These are phyloP conservation scores for Notholithocarpus densiflorus DNA, from an alignment of 306 rosid species.

Conservation along the genomic window DNA sequence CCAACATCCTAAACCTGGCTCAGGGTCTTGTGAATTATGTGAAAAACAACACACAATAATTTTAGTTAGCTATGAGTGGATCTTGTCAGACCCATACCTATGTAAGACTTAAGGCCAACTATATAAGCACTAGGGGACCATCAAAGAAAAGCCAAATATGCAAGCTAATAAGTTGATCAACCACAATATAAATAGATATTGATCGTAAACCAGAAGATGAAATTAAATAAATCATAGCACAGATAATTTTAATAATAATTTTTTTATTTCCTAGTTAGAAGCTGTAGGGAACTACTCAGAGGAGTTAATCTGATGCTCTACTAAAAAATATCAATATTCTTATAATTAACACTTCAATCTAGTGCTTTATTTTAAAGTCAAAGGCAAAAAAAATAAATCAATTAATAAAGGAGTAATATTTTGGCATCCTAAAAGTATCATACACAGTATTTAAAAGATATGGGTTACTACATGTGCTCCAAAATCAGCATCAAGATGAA, in stretches of 20 bases:
- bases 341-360: background rate
- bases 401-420: background rate
- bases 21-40: background rate
- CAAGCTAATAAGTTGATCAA: background rate
- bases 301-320: background rate
- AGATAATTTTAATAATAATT: background rate
- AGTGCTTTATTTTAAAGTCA: background rate
- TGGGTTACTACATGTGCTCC: background rate
- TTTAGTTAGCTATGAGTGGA: background rate
- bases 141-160: background rate
- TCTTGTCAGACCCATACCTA: background rate
- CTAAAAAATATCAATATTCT: background rate
- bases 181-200: background rate
- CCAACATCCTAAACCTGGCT: no score
- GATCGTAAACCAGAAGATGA: no score
- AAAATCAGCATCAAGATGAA: background rate
- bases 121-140: background rate
- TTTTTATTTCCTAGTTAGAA: background rate
- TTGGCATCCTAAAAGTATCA: background rate
- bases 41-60: background rate
- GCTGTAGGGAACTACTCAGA: background rate
- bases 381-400: background rate
- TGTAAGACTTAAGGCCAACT: background rate
- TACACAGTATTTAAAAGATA: background rate
- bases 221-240: background rate